These are phyloP conservation scores for Candida maesae DNA, from an alignment of 805 yeast species.

Conservation along the genomic window DNA sequence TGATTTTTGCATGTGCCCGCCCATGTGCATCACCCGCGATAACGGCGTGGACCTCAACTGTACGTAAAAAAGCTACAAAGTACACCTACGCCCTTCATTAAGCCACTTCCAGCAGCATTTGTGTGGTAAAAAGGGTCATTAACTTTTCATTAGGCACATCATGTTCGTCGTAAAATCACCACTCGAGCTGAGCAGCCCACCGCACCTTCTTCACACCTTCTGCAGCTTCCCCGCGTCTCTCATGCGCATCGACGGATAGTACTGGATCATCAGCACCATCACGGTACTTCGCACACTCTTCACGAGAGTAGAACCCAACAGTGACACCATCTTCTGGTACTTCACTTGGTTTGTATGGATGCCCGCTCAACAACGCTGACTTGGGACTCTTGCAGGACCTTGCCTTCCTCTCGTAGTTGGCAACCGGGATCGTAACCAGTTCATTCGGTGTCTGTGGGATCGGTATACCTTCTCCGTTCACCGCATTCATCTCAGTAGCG, in stretches of 20 bases:
- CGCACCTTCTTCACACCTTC: background rate
- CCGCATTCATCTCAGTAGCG: slow-evolving; percentile 65
- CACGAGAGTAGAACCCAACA: background rate
- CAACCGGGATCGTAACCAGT: slow-evolving; percentile 51
- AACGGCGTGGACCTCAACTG: too few species aligned
- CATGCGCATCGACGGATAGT: too few species aligned
- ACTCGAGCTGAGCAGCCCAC: background rate
- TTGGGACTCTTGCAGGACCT: slow-evolving; percentile 14
- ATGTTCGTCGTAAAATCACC: background rate
- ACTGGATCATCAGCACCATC: background rate
- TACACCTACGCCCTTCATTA: too few species aligned
- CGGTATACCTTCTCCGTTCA: slow-evolving; percentile 58
- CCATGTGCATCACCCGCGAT: too few species aligned
- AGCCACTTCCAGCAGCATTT: too few species aligned
- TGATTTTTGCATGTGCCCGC: too few species aligned
- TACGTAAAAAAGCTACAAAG: too few species aligned
- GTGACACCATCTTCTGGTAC: background rate
- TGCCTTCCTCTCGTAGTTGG: slow-evolving; percentile 15
- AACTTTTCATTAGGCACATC: too few species aligned
- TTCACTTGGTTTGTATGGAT: slow-evolving; percentile 2
- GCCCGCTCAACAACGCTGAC: slow-evolving; percentile 21
- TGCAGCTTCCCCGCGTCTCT: background rate
- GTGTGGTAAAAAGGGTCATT: too few species aligned
- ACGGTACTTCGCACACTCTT: background rate
- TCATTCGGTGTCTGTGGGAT: slow-evolving; percentile 56